Percentiles rank a stretch among this genome's conserved stretches.
These are phyloP conservation scores for Pichia sp. DNA, from an alignment of 1,139 yeast species.

Conservation along the genomic window DNA sequence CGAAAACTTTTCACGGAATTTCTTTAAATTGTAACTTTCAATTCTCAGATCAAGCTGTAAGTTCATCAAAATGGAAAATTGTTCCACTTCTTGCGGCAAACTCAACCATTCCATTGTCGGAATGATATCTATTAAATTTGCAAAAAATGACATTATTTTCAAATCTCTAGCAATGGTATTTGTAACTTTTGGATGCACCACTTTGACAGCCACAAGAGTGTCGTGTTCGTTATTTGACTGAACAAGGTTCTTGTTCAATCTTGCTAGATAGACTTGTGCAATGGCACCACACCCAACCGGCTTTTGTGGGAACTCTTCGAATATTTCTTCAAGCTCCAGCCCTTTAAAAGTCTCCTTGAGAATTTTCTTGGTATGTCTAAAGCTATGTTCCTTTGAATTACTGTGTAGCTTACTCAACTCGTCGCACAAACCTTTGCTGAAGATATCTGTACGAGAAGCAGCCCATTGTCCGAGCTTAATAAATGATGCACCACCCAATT, in stretches of 20 bases:
- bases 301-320: conserved; percentile 64
- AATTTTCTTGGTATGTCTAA: conserved; percentile 51
- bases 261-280: conserved; percentile 88
- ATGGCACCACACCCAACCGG: conserved; percentile 97
- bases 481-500: conserved; percentile 88
- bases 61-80: conserved; percentile 79
- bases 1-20: conserved; percentile 58
- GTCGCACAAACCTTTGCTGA: conserved; percentile 71
- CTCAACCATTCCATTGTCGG: conserved; percentile 99
- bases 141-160: conserved; percentile 76
- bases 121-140: conserved; percentile 53
- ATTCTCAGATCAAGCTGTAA: conserved; percentile 84
- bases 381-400: conserved; percentile 68
- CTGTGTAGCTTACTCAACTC: conserved; percentile 77
- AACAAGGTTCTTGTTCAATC: conserved; percentile 43
- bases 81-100: conserved; percentile 88
- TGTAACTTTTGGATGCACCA: conserved; percentile 82
- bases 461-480: conserved; percentile 99
- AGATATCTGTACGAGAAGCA: conserved; percentile 94
- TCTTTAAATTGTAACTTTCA: conserved; percentile 73
- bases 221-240: conserved; percentile 30
- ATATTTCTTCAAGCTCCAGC: conserved; percentile 57
- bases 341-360: conserved; percentile 55
- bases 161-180: conserved; percentile 71
- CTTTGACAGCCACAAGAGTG: conserved; percentile 80